A percentile compares a stretch with the other conserved stretches of the same genome.
Conservation (phyloP, 1,284 basidiomycete species). For the Cutaneotrichosporon sp. region DNA sequence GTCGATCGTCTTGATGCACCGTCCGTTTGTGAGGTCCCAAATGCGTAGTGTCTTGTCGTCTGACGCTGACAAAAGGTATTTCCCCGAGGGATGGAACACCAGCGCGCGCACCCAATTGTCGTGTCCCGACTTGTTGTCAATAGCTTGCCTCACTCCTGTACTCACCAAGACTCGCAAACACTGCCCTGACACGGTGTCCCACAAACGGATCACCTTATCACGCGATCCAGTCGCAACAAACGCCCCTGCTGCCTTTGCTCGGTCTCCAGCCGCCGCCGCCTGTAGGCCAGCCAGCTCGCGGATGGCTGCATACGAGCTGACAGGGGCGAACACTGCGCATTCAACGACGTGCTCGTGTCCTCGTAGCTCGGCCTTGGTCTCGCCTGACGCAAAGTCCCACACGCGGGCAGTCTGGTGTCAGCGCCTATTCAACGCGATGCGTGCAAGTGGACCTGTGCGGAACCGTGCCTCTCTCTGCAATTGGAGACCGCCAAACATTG, state of each 20-base stretch:
- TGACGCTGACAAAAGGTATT: slow-evolving; percentile 76
- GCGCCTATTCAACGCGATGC: slow-evolving; percentile 15
- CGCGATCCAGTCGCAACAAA: slow-evolving; percentile 77
- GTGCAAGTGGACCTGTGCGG: no score
- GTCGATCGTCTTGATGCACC: slow-evolving; percentile 77
- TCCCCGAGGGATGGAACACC: slow-evolving; percentile 79
- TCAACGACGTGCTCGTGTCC: slow-evolving; percentile 87
- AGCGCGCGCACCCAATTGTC: slow-evolving; percentile 81
- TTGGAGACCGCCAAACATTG: no score
- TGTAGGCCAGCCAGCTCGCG: slow-evolving; percentile 63
- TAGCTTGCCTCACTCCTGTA: slow-evolving; percentile 4
- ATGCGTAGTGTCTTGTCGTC: slow-evolving; percentile 87
- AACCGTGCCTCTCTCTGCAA: no score
- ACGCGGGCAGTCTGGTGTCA: slow-evolving; percentile 66
- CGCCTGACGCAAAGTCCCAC: slow-evolving; percentile 70
- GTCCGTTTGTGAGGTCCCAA: slow-evolving; percentile 73
- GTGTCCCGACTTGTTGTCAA: slow-evolving; percentile 58
- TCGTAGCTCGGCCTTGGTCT: slow-evolving; percentile 73
- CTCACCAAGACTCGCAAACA: slow-evolving; percentile 62
- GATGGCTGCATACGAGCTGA: slow-evolving; percentile 66
- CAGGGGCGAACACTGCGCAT: slow-evolving; percentile 73
- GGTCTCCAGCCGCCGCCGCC: slow-evolving; percentile 32
- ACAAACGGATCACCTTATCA: slow-evolving; percentile 82
- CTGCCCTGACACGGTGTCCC: slow-evolving; percentile 75
- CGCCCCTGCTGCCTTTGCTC: slow-evolving; percentile 50